These are phyloP conservation scores for Colletotrichum sp. DNA, from an alignment of 2,329 filamentous ascomycete species.

Conservation along the genomic window DNA sequence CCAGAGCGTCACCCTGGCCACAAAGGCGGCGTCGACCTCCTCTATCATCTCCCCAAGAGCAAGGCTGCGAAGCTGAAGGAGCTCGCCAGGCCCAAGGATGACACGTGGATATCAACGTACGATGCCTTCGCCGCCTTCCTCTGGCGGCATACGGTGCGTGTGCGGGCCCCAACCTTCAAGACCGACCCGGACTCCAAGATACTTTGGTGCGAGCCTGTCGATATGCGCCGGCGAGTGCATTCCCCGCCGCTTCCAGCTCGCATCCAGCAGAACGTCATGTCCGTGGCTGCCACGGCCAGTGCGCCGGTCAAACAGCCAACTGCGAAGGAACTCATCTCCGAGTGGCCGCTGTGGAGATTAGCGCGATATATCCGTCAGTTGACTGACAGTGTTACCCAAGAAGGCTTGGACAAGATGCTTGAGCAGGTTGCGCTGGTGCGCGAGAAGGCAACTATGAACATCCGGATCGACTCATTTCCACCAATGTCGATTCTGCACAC, in stretches of 20 bases:
- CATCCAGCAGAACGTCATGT: slow-evolving; percentile 39
- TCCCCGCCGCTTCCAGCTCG: slow-evolving; percentile 25
- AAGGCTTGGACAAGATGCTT: slow-evolving; percentile 32
- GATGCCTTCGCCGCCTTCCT: slow-evolving; percentile 47
- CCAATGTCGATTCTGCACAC: slow-evolving; percentile 38
- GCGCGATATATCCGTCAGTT: slow-evolving; percentile 40
- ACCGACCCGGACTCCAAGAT: slow-evolving; percentile 28
- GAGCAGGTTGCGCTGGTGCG: slow-evolving; percentile 35
- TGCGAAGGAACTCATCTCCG: slow-evolving; percentile 35
- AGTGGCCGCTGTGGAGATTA: slow-evolving; percentile 35
- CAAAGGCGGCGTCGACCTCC: slow-evolving; percentile 26
- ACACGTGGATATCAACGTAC: slow-evolving; percentile 48
- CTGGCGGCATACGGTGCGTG: slow-evolving; percentile 40
- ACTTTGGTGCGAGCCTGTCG: slow-evolving; percentile 39
- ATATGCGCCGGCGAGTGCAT: slow-evolving; percentile 41
- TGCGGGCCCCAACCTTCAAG: slow-evolving; percentile 37
- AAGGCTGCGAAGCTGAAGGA: slow-evolving; percentile 44
- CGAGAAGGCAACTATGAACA: slow-evolving; percentile 37
- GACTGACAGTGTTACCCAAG: slow-evolving; percentile 38
- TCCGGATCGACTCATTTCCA: slow-evolving; percentile 37
- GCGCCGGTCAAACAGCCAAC: slow-evolving; percentile 31
- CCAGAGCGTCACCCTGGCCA: slow-evolving; percentile 32
- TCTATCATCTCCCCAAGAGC: slow-evolving; percentile 49
- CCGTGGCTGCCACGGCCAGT: slow-evolving; percentile 22
- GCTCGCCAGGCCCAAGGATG: slow-evolving; percentile 34